A percentile compares a stretch with the other conserved stretches of the same genome.
phyloP scores from a whole-genome alignment of 2,329 filamentous ascomycete genomes.

The Fusarium setosum region DNA sequence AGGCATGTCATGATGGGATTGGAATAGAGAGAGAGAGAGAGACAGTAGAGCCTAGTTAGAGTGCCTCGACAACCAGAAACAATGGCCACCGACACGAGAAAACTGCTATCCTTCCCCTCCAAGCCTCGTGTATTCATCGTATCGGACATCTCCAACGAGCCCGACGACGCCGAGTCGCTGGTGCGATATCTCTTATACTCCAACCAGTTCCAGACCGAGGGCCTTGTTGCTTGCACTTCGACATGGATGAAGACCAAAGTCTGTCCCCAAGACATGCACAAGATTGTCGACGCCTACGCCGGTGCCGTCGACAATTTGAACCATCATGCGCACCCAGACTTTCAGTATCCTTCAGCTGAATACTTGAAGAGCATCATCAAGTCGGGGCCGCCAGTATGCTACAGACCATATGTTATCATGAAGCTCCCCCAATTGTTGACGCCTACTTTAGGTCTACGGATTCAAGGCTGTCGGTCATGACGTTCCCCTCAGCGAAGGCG shows the following conservation, averaged over 20 bases:
- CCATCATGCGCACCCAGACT: conserved; percentile 56
- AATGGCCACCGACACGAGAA: conserved; percentile 30
- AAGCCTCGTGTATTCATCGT: conserved; percentile 54
- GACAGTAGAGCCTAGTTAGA: too few species aligned
- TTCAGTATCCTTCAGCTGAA: conserved; percentile 53
- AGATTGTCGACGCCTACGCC: conserved; percentile 57
- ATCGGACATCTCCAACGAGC: conserved; percentile 59
- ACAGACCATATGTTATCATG: background rate
- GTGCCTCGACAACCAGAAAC: background rate
- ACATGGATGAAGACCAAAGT: conserved; percentile 56
- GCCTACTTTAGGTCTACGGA: conserved; percentile 45
- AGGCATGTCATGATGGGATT: conserved; percentile 10
- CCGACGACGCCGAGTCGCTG: conserved; percentile 57
- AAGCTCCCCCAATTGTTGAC: background rate
- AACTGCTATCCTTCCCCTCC: conserved; percentile 31
- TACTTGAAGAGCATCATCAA: conserved; percentile 50
- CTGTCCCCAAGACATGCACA: conserved; percentile 55
- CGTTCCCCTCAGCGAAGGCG: conserved; percentile 51
- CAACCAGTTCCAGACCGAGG: conserved; percentile 59
- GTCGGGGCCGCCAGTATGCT: conserved; percentile 49
- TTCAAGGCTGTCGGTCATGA: conserved; percentile 46
- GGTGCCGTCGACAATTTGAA: conserved; percentile 60
- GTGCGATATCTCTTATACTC: conserved; percentile 57
- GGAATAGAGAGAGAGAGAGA: background rate
- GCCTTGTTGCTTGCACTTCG: conserved; percentile 58